Percentiles rank a stretch among this genome's conserved stretches.
These are phyloP conservation scores for Citrus sp. DNA, from an alignment of 345 rosid species.

Conservation along the genomic window DNA sequence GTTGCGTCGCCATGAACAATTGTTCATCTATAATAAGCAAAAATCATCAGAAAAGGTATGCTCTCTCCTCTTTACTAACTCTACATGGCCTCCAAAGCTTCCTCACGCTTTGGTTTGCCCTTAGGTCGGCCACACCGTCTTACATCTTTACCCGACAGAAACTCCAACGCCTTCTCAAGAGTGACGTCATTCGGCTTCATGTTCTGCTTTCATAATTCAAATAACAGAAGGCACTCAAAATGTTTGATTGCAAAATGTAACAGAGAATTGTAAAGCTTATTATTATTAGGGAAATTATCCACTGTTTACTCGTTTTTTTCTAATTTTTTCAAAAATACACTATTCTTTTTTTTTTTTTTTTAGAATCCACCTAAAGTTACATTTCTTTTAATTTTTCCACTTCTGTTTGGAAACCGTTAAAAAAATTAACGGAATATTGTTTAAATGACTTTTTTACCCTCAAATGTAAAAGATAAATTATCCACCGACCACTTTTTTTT, in stretches of 20 bases:
- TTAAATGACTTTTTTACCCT: too few species aligned
- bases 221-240: not conserved
- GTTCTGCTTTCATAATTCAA: conserved; percentile 44
- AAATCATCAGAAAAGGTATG: not conserved
- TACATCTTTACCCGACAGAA: conserved; percentile 58
- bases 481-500: too few species aligned
- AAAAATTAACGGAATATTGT: too few species aligned
- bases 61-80: not conserved
- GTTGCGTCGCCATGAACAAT: not conserved
- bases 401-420: fast-evolving
- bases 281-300: not conserved
- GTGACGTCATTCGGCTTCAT: conserved; percentile 54
- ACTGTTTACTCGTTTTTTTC: too few species aligned
- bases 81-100: conserved; percentile 28
- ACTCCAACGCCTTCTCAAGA: conserved; percentile 70
- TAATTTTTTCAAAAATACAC: too few species aligned
- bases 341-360: too few species aligned
- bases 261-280: not conserved
- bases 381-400: too few species aligned
- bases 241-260: not conserved
- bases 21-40: not conserved
- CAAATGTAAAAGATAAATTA: too few species aligned
- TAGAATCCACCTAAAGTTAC: fast-evolving
- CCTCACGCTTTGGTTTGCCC: conserved; percentile 40
- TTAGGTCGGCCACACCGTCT: conserved; percentile 70